Conservation (phyloP, 345 rosid species). For the Eucalyptus rudis region DNA sequence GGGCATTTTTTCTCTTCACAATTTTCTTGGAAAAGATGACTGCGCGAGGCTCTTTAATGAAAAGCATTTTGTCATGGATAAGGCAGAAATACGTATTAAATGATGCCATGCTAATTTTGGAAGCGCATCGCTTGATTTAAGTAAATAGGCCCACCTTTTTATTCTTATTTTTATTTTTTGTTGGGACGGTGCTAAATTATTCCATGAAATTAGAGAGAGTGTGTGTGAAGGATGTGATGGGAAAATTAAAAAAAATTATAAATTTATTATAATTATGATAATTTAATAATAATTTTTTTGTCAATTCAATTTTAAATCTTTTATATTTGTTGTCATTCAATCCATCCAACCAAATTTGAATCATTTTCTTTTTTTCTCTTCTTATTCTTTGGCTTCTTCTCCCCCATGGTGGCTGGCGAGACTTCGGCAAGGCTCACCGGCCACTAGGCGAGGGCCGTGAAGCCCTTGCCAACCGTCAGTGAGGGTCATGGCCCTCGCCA, state of each 20-base stretch:
- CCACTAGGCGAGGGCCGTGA: no score
- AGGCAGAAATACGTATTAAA: neutral
- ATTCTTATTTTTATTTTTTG: neutral
- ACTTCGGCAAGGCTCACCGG: accelerated
- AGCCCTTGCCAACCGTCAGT: accelerated
- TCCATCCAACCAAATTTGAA: accelerated
- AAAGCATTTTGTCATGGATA: neutral
- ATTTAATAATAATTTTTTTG: no score
- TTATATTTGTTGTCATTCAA: accelerated
- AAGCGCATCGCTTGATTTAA: neutral
- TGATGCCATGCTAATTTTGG: neutral
- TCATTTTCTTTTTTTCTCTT: no score
- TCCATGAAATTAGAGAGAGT: neutral
- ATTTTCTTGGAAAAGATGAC: neutral
- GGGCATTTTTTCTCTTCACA: neutral
- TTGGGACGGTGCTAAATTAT: neutral
- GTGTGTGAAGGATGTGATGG: neutral
- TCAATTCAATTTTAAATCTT: no score
- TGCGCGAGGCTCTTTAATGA: neutral
- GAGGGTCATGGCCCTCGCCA: no score
- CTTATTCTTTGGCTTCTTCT: no score
- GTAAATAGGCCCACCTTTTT: neutral
- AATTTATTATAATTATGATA: no score
- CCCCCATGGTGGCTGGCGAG: no score
- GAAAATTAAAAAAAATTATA: no score